phyloP scores from a whole-genome alignment of 495 filamentous ascomycete genomes.

The Talaromyces trachyspermus region DNA sequence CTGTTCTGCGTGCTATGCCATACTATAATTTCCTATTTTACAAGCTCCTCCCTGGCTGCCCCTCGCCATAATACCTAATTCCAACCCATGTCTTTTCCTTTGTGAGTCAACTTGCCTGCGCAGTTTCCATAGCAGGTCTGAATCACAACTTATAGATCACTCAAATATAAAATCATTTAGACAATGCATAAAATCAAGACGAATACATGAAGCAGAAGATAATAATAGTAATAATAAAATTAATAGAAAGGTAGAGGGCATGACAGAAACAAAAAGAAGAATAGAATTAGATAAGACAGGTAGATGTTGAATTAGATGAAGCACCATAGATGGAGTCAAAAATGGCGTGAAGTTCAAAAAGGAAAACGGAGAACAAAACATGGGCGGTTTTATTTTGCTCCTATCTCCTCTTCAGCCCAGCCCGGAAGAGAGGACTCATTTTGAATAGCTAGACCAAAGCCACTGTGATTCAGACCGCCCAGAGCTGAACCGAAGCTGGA shows the following conservation, averaged over 20 bases:
- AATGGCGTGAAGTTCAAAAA: too few species aligned
- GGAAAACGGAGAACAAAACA: too few species aligned
- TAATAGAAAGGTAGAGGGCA: slow-evolving; percentile 13
- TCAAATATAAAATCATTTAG: slow-evolving; percentile 6
- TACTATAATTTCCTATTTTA: too few species aligned
- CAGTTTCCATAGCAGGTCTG: too few species aligned
- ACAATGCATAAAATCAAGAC: slow-evolving; percentile 12
- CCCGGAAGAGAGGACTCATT: slow-evolving; percentile 57
- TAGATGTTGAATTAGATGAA: slow-evolving; percentile 6
- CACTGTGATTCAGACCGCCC: slow-evolving; percentile 49
- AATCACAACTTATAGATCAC: too few species aligned
- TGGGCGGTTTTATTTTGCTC: slow-evolving; percentile 39
- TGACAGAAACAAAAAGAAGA: slow-evolving; percentile 17
- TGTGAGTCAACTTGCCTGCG: too few species aligned
- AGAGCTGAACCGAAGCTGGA: slow-evolving; percentile 51
- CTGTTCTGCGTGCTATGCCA: too few species aligned
- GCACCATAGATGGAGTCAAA: not conserved
- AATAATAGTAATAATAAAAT: slow-evolving; percentile 10
- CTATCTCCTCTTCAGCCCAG: slow-evolving; percentile 59
- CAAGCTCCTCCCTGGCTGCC: not conserved
- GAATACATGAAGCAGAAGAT: slow-evolving; percentile 19
- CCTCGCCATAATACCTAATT: not conserved
- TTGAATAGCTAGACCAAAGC: slow-evolving; percentile 56
- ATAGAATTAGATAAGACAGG: slow-evolving; percentile 22
- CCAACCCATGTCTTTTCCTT: too few species aligned